Conservation (phyloP, 352 stramenopile genomes). For the Nothophytophthora sp. region DNA sequence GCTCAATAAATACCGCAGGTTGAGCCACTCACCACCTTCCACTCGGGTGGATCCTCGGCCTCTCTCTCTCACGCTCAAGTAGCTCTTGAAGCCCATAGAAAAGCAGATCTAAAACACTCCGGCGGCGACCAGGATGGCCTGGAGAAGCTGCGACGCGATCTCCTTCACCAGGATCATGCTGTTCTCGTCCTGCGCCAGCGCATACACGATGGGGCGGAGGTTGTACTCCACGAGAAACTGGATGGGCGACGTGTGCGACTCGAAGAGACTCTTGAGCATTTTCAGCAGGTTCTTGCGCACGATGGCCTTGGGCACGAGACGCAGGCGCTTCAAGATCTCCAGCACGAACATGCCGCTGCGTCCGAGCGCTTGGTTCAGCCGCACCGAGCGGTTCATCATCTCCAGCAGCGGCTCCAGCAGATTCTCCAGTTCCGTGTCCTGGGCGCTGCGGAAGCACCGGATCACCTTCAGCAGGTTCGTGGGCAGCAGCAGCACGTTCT, state of each 20-base stretch:
- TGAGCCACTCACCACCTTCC: slow-evolving; percentile 14
- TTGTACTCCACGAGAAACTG: slow-evolving; percentile 92
- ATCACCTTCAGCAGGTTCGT: slow-evolving; percentile 73
- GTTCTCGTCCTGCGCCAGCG: slow-evolving; percentile 87
- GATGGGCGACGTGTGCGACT: slow-evolving; percentile 80
- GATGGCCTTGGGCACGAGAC: slow-evolving; percentile 83
- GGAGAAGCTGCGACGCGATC: slow-evolving; percentile 85
- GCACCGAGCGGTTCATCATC: slow-evolving; percentile 74
- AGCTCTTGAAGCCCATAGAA: not conserved
- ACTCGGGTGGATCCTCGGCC: slow-evolving; percentile 15
- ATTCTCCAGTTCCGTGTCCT: slow-evolving; percentile 80
- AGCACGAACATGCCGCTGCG: slow-evolving; percentile 84
- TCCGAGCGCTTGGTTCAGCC: slow-evolving; percentile 86
- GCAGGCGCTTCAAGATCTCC: slow-evolving; percentile 81
- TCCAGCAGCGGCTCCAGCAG: slow-evolving; percentile 79
- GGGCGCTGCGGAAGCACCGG: slow-evolving; percentile 61
- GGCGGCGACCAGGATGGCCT: slow-evolving; percentile 78
- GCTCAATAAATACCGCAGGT: slow-evolving; percentile 40
- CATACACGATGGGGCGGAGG: slow-evolving; percentile 72
- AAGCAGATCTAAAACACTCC: slow-evolving; percentile 42
- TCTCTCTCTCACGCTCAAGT: too few relatives aligned
- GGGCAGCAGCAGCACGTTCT: slow-evolving; percentile 71
- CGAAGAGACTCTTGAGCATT: slow-evolving; percentile 92
- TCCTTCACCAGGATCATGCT: slow-evolving; percentile 91
- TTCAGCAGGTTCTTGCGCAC: slow-evolving; percentile 92